phyloP scores from a whole-genome alignment of 768 basidiomycete species.

The Serendipita vermifera region DNA sequence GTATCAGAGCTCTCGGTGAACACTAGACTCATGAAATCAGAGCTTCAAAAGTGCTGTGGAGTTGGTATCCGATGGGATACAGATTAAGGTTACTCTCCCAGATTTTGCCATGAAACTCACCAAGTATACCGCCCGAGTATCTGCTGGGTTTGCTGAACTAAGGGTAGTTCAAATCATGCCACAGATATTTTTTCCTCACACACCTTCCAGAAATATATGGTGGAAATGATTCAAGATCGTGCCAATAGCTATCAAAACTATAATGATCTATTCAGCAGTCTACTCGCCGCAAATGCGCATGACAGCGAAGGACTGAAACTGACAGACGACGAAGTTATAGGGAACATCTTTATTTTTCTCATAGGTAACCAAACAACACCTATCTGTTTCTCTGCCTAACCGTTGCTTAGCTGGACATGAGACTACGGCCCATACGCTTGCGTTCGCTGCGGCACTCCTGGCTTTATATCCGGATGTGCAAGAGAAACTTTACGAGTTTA shows the following conservation, averaged over 20 bases:
- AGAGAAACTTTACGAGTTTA: slow-evolving; percentile 18
- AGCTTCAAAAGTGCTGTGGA: neutral
- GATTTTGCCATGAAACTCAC: neutral
- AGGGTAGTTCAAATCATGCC: neutral
- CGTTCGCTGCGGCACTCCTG: slow-evolving; percentile 20
- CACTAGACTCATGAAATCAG: neutral
- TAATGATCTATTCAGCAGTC: slow-evolving; percentile 29
- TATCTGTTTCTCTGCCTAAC: slow-evolving; percentile 28
- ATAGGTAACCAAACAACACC: neutral
- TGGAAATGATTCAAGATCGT: slow-evolving; percentile 15
- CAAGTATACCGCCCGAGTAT: neutral
- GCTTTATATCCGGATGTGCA: slow-evolving; percentile 21
- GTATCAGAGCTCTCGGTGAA: neutral
- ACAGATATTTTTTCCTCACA: slow-evolving; percentile 8
- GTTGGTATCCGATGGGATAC: neutral
- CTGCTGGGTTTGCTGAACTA: neutral
- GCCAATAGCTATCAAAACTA: neutral
- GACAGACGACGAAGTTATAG: slow-evolving; percentile 35
- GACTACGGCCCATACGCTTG: slow-evolving; percentile 20
- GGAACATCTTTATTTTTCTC: slow-evolving; percentile 24
- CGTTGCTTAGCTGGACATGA: slow-evolving; percentile 22
- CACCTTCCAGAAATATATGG: slow-evolving; percentile 15
- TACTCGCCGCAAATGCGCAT: slow-evolving; percentile 34
- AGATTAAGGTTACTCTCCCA: neutral
- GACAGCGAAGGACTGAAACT: slow-evolving; percentile 24